phyloP scores from a whole-genome alignment of 805 yeast genomes.

The Saturnispora zaruensis region DNA sequence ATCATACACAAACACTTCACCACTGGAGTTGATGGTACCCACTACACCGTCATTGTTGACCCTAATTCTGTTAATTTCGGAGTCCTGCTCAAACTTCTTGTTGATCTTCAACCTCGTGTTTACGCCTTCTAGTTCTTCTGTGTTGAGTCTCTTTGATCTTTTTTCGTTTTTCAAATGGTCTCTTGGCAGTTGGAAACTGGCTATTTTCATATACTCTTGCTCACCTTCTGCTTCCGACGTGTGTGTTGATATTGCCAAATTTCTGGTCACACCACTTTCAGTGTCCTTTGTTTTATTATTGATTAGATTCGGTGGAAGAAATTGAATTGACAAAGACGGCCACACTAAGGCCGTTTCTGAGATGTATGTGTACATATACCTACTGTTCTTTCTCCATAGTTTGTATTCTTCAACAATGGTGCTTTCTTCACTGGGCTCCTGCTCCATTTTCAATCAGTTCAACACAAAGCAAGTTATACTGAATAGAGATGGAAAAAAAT shows the following conservation, averaged over 20 bases:
- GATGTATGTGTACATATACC: conserved; percentile 75
- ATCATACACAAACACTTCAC: conserved; percentile 50
- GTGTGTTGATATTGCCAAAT: conserved; percentile 61
- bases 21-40: conserved; percentile 62
- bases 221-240: conserved; percentile 63
- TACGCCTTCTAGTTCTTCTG: conserved; percentile 27
- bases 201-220: conserved; percentile 46
- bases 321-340: conserved; percentile 76
- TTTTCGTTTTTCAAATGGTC: conserved; percentile 9
- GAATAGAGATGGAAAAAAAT: neutral
- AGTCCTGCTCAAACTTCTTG: conserved; percentile 50
- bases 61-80: conserved; percentile 69
- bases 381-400: conserved; percentile 73
- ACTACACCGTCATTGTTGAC: conserved; percentile 45
- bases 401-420: conserved; percentile 60
- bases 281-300: conserved; percentile 21
- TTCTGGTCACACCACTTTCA: conserved; percentile 31
- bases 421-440: conserved; percentile 3
- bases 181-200: conserved; percentile 49
- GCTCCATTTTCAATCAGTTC: neutral
- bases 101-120: conserved; percentile 51
- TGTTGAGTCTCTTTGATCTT: conserved; percentile 16
- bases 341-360: conserved; percentile 72
- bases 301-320: conserved; percentile 46
- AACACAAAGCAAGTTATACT: neutral